Evolutionary conservation across 2,329 filamentous ascomycete species (phyloP).

Genomic region (Acrocalymma vagum): DNA sequence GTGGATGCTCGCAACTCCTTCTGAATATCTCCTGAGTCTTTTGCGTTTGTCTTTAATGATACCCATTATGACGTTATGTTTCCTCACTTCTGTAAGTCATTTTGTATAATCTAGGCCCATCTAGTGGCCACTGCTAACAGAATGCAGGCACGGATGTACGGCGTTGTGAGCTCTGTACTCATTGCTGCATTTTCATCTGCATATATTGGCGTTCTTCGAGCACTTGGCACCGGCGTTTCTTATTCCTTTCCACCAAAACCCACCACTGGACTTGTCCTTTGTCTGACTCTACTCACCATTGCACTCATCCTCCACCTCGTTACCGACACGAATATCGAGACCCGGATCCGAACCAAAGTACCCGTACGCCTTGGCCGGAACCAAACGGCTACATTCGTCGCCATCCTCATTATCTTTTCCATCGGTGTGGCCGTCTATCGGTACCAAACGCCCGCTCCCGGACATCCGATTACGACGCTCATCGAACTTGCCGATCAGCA

Average conservation of each 20-base stretch:
- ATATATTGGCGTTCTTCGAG: conserved; percentile 42
- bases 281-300: conserved; percentile 39
- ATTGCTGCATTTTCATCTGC: conserved; percentile 43
- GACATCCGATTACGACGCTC: conserved; percentile 65
- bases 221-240: conserved; percentile 41
- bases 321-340: conserved; percentile 38
- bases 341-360: conserved; percentile 34
- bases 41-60: conserved; percentile 47
- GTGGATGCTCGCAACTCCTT: conserved; percentile 42
- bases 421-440: conserved; percentile 43
- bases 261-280: conserved; percentile 37
- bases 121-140: conserved; percentile 21
- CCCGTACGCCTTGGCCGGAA: conserved; percentile 42
- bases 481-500: conserved; percentile 59
- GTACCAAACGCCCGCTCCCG: conserved; percentile 50
- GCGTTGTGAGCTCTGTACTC: conserved; percentile 44
- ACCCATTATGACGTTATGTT: conserved; percentile 48
- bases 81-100: conserved; percentile 41
- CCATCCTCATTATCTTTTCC: conserved; percentile 51
- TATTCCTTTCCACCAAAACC: conserved; percentile 44
- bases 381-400: conserved; percentile 42
- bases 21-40: conserved; percentile 42
- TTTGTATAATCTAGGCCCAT: neutral
- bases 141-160: conserved; percentile 37
- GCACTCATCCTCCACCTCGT: conserved; percentile 39